A percentile compares a stretch with the other conserved stretches of the same genome.
phyloP scores from a whole-genome alignment of 805 yeast genomes.

The Candida manassasensis region DNA sequence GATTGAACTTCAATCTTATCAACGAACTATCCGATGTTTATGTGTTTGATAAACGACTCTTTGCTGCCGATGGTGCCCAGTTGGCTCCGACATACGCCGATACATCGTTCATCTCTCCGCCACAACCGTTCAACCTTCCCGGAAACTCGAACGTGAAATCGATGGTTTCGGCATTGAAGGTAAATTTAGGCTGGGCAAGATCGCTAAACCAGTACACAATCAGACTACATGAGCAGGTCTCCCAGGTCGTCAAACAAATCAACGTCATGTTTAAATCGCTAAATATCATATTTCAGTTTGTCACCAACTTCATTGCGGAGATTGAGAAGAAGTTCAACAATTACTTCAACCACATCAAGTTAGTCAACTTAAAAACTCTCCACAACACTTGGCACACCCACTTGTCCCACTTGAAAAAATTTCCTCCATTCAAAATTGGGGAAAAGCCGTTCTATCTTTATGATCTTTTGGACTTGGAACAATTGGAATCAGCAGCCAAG shows the following conservation, averaged over 20 bases:
- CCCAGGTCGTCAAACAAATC: constrained; percentile 29
- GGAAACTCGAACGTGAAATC: constrained; percentile 12
- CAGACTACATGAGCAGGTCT: constrained; percentile 24
- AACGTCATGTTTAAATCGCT: constrained; percentile 42
- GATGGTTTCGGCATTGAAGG: constrained; percentile 33
- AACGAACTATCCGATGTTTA: constrained; percentile 53
- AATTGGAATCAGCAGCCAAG: constrained; percentile 27
- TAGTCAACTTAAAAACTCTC: constrained; percentile 39
- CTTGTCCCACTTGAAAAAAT: constrained; percentile 16
- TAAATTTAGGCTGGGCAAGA: constrained; percentile 49
- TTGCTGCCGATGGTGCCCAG: constrained; percentile 22
- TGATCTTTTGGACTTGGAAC: constrained; percentile 25
- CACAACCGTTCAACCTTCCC: background rate
- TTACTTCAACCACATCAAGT: constrained; percentile 31
- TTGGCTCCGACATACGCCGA: background rate
- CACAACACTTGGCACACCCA: constrained; percentile 33
- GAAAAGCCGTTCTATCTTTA: constrained; percentile 23
- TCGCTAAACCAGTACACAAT: constrained; percentile 40
- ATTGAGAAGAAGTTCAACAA: constrained; percentile 42
- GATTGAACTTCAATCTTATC: constrained; percentile 49
- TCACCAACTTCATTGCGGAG: constrained; percentile 45
- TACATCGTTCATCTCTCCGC: background rate
- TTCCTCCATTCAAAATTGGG: constrained; percentile 34
- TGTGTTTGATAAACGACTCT: constrained; percentile 59
- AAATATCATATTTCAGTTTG: constrained; percentile 45